Evolutionary conservation across 106 monocot genomes (phyloP).

Genomic region (Agapanthus africanus): DNA sequence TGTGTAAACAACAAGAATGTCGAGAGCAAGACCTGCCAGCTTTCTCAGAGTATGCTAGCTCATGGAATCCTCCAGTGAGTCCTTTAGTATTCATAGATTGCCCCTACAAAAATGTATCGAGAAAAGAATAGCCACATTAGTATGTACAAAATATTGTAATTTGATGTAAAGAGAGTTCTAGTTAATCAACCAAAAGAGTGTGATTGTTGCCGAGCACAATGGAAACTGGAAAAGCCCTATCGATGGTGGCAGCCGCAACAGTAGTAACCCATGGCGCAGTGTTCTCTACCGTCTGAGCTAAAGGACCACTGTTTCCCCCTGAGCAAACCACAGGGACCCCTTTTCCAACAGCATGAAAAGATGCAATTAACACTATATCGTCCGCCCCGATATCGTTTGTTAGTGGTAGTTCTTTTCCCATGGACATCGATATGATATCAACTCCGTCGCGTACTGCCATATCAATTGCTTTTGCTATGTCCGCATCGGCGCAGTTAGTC

Average conservation of each 20-base stretch:
- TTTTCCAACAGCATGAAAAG: conserved; percentile 17
- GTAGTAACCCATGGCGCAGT: conserved; percentile 21
- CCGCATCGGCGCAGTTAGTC: conserved; percentile 26
- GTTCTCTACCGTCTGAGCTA: conserved; percentile 5
- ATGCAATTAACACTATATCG: conserved; percentile 6
- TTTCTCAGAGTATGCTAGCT: too few relatives aligned
- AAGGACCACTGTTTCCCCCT: conserved; percentile 21
- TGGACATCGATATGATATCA: conserved; percentile 47
- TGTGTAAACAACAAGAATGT: too few relatives aligned
- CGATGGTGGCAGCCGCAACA: conserved; percentile 28
- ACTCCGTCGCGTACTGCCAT: conserved; percentile 52
- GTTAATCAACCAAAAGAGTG: conserved; percentile 12
- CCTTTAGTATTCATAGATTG: too few relatives aligned
- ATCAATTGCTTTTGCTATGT: conserved; percentile 13
- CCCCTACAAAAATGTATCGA: too few relatives aligned
- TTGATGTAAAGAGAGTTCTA: too few relatives aligned
- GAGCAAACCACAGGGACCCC: conserved; percentile 32
- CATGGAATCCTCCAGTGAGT: too few relatives aligned
- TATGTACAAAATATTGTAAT: too few relatives aligned
- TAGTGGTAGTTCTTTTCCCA: conserved; percentile 11
- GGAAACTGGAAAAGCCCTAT: conserved; percentile 15
- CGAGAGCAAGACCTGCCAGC: too few relatives aligned
- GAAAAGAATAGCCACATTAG: too few relatives aligned
- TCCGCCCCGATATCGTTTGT: too few relatives aligned
- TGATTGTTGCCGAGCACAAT: conserved; percentile 23